Evolutionary conservation across 2,329 filamentous ascomycete genomes (phyloP), one percentile per base, ranked within the genome.

Genomic region (Huntiella savannae): DNA sequence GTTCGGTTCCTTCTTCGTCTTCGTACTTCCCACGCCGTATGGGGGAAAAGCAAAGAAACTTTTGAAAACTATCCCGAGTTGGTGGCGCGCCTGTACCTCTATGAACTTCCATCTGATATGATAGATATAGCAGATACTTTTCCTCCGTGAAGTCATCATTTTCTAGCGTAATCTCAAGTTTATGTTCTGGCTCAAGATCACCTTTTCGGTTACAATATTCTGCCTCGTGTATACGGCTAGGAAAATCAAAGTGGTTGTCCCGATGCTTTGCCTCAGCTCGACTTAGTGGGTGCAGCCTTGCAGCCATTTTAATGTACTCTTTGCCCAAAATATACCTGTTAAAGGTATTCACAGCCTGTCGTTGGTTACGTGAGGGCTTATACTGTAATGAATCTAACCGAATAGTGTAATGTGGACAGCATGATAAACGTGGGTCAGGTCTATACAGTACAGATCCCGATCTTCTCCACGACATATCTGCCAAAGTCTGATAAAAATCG

Each of bases 331-430:
- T 67, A 59, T 73, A 72, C 51, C 67, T 74, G 57, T 83, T 82
- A 68, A 87, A 88, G 38, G 79, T 73, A 59, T 88, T 85, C 53
- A 85, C 60, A 1, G 79, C 69, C 57, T 86, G 79, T 34, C 83
- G 69, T 55, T 91, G 84, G 55, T 84, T 77, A 58, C 73, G 76
- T 22, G 73, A 70, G 4, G 82, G 67, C 53, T 72, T 76, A 61
- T 82, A 82, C 35, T 68, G 63, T 40, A 65, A 59, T 17, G 75
- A 74, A 54, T 84, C 79, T 15, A 87, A 66, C 40, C 82, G 75
- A 46, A 91, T 77, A 1, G 82, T 86, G 59, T 88, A 96, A 57
- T 95, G 86, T 39, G 87, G 86, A 60, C 91, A 98, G 57, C 91
- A 98, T 51, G 85, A 82, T 48, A 77, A 69, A 49, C 71, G 71